Evolutionary conservation across 2,329 filamentous ascomycete species (phyloP).

Genomic region (Alternaria gaisen): DNA sequence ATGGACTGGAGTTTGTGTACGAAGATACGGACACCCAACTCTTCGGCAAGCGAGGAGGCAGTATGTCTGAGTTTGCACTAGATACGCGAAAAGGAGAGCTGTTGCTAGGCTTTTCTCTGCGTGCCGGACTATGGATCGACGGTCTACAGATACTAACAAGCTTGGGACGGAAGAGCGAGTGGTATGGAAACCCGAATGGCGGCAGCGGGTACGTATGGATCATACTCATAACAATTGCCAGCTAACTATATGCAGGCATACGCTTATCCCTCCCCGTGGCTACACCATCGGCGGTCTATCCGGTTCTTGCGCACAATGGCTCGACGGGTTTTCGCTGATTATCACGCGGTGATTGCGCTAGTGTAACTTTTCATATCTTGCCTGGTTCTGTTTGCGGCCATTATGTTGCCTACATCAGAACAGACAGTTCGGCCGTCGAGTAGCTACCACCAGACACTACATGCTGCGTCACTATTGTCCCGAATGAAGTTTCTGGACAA

Average conservation of each 20-base stretch:
- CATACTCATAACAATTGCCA: slow-evolving; percentile 14
- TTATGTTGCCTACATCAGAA: not conserved
- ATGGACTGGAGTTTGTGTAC: slow-evolving; percentile 92
- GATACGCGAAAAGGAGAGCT: slow-evolving; percentile 87
- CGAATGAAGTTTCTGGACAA: not conserved
- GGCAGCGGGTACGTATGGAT: slow-evolving; percentile 77
- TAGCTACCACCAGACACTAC: not conserved
- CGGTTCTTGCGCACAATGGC: slow-evolving; percentile 80
- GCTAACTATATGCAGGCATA: slow-evolving; percentile 68
- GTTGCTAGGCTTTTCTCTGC: slow-evolving; percentile 83
- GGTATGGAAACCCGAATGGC: slow-evolving; percentile 83
- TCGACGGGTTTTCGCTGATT: slow-evolving; percentile 86
- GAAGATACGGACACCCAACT: slow-evolving; percentile 85
- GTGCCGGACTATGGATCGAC: slow-evolving; percentile 84
- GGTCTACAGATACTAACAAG: slow-evolving; percentile 90
- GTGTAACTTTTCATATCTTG: not conserved
- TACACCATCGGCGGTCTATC: slow-evolving; percentile 89
- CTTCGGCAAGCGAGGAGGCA: slow-evolving; percentile 83
- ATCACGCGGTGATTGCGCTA: slow-evolving; percentile 68
- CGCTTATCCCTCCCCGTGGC: slow-evolving; percentile 85
- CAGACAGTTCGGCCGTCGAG: not conserved
- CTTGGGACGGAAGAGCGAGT: slow-evolving; percentile 81
- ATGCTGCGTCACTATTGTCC: not conserved
- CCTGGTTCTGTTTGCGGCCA: not conserved
- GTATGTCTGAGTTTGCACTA: slow-evolving; percentile 77